Base-by-base conservation (phyloP, 176 grass and related monocot species). In the Melocanna baccifera region DNA sequence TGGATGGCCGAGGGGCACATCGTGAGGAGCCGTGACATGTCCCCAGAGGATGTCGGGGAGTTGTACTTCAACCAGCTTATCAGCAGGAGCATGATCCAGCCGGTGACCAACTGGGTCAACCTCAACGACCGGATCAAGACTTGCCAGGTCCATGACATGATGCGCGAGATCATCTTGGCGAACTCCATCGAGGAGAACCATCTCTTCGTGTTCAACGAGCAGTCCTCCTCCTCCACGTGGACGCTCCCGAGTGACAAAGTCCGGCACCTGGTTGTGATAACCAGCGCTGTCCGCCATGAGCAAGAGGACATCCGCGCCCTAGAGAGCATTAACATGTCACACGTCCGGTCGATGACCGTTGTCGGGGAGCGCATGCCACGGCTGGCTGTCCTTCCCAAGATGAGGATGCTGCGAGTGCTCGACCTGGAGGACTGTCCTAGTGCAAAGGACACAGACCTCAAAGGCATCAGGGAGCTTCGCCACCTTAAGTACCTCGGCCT, bases 1-100 rank as follows among this genome's bases (percentile, higher is more conserved):
- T 89, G 87, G 87, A 80, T 89, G 53, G 81, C 81, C 9, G 87
- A 89, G 37, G 87, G 81, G 5, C 59, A 58, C 18, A 67, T 89
- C 13, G 48, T 1, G 4, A 1, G 19, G 40, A 89, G 34, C 29
- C 25, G 37, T 9, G 81, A 58, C 12, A 83, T 79, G 73, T 3
- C 34, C 34, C 34, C 34, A 3, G 34, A 36, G 34, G 34, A 36
- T 36, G 34, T 36, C 34, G 34, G 34, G 4, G 34, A 36, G 34
- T 36, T 36, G 34, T 36, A 36, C 34, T 36, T 36, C 34, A 36
- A 36, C 34, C 34, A 36, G 34, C 34, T 36, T 36, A 36, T 36
- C 34, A 36, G 34, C 34, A 36, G 34, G 34, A 36, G 34, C 34
- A 36, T 36, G 34, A 36, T 36, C 34, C 34, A 36, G 34, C 34